Base-by-base conservation (phyloP, 345 rosid genomes). In the Mangifera indica region DNA sequence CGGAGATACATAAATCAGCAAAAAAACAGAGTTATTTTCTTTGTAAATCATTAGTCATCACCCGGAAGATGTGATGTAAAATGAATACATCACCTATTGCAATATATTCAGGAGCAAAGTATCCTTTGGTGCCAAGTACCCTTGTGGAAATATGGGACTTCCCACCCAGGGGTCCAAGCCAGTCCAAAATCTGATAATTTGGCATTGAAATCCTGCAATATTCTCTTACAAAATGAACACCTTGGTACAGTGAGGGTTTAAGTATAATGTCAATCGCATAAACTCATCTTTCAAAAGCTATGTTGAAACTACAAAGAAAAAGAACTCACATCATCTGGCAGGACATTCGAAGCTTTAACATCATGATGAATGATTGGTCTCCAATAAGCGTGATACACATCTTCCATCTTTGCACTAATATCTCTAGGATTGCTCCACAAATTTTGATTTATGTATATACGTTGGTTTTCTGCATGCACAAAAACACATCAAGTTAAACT, bases 331-430 rank as follows among this genome's bases (percentile, higher is more conserved):
- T 59, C 40, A 64, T 85, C 87, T 17, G 83, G 77, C 1, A 83
- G 80, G 61, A 85, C 46, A 42, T 85, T 83, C 34, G 88, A 81
- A 17, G 87, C 56, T 71, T 87, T 87, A 48, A 87, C 64, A 74
- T 85, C 87, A 2, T 85, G 87, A 62, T 84, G 85, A 63, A 87
- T 84, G 57, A 87, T 63, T 0, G 78, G 82, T 13, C 40, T 78
- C 22, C 71, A 62, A 9, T 64, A 51, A 8, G 69, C 70, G 54
- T 21, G 69, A 34, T 64, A 51, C 22, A 15, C 53, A 13, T 15
- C 53, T 0, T 49, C 53, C 18, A 49, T 49, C 53, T 13, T 49
- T 49, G 18, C 53, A 13, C 5, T 3, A 18, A 49, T 49, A 37
- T 37, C 42, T 37, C 42, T 37, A 37, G 42, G 42, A 37, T 37